These are phyloP conservation scores for Botryobasidium botryosum DNA, from an alignment of 768 basidiomycete species.

Conservation along the genomic window DNA sequence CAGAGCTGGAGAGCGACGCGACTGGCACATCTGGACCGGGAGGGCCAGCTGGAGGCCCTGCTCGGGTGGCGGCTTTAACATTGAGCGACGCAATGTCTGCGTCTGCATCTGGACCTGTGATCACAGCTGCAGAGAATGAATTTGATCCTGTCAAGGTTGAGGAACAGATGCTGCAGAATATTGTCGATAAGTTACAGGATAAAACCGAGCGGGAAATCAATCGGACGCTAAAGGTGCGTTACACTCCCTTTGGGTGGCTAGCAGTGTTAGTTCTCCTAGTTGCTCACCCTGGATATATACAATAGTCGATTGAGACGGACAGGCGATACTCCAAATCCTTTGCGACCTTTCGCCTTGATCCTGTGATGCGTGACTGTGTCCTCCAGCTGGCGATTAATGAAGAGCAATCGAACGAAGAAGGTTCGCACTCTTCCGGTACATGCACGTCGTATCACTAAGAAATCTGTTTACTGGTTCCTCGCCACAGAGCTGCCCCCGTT, in stretches of 20 bases:
- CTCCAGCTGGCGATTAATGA: conserved; percentile 31
- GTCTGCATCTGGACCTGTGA: neutral
- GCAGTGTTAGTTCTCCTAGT: neutral
- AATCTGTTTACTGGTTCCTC: conserved; percentile 6
- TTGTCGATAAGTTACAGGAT: conserved; percentile 74
- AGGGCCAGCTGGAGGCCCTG: neutral
- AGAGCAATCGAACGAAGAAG: conserved; percentile 10
- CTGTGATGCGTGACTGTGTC: conserved; percentile 38
- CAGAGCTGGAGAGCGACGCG: conserved; percentile 17
- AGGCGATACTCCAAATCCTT: conserved; percentile 51
- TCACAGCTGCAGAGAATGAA: conserved; percentile 16
- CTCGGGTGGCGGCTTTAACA: neutral
- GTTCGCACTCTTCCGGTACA: neutral
- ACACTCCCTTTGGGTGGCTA: neutral
- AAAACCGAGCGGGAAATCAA: conserved; percentile 75
- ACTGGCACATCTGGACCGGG: conserved; percentile 7
- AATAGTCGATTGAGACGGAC: conserved; percentile 67
- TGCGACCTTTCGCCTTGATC: conserved; percentile 44
- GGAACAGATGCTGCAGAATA: conserved; percentile 35
- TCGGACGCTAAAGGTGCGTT: conserved; percentile 47
- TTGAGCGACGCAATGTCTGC: neutral
- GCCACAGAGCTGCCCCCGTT: conserved; percentile 20
- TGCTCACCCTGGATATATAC: neutral
- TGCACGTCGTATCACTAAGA: conserved; percentile 6
- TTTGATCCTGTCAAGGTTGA: conserved; percentile 19